Conservation (phyloP, 2,329 filamentous ascomycete species). For the Apiospora phragmitis region DNA sequence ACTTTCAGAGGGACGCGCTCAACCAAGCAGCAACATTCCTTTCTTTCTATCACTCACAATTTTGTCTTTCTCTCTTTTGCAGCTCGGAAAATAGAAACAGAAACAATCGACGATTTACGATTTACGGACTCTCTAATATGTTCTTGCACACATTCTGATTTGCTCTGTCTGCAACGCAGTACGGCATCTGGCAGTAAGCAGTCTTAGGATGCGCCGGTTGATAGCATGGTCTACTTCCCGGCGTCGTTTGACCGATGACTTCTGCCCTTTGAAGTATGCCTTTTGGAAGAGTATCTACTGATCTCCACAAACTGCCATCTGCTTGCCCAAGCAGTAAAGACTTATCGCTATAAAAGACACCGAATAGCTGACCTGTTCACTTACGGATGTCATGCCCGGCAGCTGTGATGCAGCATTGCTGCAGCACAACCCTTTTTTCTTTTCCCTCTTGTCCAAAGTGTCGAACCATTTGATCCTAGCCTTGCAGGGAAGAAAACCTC, state of each 20-base stretch:
- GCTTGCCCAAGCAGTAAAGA: background rate
- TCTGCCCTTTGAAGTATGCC: background rate
- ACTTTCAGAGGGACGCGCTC: background rate
- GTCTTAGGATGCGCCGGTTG: background rate
- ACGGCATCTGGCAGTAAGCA: background rate
- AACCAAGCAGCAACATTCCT: background rate
- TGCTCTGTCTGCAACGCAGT: background rate
- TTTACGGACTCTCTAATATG: background rate
- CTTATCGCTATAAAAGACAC: background rate
- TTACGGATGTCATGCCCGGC: background rate
- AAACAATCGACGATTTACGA: background rate
- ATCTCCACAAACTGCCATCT: background rate
- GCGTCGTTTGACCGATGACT: background rate
- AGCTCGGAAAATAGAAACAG: background rate
- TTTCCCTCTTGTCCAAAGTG: background rate
- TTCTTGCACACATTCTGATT: background rate
- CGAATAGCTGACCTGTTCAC: background rate
- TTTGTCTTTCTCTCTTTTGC: background rate
- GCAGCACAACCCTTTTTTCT: background rate
- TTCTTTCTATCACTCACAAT: background rate
- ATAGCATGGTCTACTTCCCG: background rate
- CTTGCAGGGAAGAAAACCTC: constrained; percentile 26
- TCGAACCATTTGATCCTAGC: background rate
- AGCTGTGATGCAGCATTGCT: background rate
- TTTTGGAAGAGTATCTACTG: background rate